Base-by-base conservation (phyloP, 441 rosid species). In the Biscutella laevigata region DNA sequence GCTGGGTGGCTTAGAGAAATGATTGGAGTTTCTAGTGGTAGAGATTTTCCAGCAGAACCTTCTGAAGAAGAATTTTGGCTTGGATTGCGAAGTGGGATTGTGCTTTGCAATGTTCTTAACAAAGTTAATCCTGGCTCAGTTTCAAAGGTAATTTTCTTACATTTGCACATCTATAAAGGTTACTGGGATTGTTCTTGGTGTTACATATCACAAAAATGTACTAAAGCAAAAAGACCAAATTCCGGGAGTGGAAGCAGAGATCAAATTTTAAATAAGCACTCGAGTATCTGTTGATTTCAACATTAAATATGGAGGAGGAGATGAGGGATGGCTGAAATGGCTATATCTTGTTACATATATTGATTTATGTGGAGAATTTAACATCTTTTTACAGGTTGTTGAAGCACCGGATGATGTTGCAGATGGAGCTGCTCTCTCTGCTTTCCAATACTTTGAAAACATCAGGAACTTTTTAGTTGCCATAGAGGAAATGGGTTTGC, bases 21-120 rank as follows among this genome's bases (percentile, higher is more conserved):
- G 36, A 59, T 69, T 7, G 86, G 86, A 57, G 80, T 76, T 59
- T 76, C 74, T 20, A 53, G 53, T 2, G 84, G 80, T 50, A 83
- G 77, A 71, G 90, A 83, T 53, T 77, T 83, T 26, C 90, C 84
- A 1, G 79, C 74, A 0, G 76, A 80, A 56, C 90, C 90, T 47
- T 71, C 79, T 24, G 90, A 83, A 63, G 86, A 77, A 61, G 86
- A 80, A 15, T 83, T 83, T 53, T 74, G 84, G 79, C 82, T 80
- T 41, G 86, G 69, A 4, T 65, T 83, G 57, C 74, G 90, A 28
- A 80, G 90, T 36, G 90, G 90, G 16, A 80, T 76, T 24, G 64
- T 80, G 1, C 82, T 83, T 55, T 83, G 90, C 42, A 74, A 69
- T 59, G 86, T 65, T 59, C 79, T 83, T 48, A 83, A 83, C 69